These are phyloP conservation scores for Thymus mandschuricus DNA, from an alignment of 257 asterid species.

Conservation along the genomic window DNA sequence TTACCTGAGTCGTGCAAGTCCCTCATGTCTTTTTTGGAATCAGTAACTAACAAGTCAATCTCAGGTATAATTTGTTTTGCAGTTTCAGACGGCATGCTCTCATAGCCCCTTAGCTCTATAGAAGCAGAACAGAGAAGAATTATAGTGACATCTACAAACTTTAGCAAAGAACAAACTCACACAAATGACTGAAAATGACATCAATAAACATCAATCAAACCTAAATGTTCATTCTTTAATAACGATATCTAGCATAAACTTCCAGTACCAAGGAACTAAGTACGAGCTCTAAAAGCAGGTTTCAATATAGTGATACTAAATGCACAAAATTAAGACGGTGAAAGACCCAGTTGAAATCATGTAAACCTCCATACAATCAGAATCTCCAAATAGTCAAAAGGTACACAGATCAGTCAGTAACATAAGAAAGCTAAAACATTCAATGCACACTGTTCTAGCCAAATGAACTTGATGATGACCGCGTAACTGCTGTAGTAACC, in stretches of 20 bases:
- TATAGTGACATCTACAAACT: constrained; percentile 27
- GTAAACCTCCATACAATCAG: neutral
- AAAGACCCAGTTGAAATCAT: neutral
- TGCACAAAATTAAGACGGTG: constrained; percentile 18
- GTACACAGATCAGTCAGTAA: constrained; percentile 11
- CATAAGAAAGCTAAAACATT: neutral
- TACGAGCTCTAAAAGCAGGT: constrained; percentile 5
- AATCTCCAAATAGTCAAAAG: constrained; percentile 1
- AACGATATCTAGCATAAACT: constrained; percentile 7
- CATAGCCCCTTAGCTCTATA: constrained; percentile 29
- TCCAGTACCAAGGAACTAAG: neutral
- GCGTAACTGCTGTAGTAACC: neutral
- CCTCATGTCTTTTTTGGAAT: constrained; percentile 46
- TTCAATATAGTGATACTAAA: constrained; percentile 16
- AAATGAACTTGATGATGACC: constrained; percentile 4
- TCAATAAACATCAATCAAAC: constrained; percentile 12
- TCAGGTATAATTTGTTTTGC: constrained; percentile 52
- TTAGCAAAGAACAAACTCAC: constrained; percentile 29
- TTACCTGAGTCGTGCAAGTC: constrained; percentile 63
- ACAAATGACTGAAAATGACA: neutral
- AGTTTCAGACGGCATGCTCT: constrained; percentile 61
- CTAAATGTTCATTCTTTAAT: neutral
- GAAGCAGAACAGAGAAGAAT: constrained; percentile 31
- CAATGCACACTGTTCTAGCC: neutral
- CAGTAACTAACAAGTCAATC: constrained; percentile 54